Evolutionary conservation across 208 protist genomes (phyloP).

Genomic region (Trypanosoma scelopori): DNA sequence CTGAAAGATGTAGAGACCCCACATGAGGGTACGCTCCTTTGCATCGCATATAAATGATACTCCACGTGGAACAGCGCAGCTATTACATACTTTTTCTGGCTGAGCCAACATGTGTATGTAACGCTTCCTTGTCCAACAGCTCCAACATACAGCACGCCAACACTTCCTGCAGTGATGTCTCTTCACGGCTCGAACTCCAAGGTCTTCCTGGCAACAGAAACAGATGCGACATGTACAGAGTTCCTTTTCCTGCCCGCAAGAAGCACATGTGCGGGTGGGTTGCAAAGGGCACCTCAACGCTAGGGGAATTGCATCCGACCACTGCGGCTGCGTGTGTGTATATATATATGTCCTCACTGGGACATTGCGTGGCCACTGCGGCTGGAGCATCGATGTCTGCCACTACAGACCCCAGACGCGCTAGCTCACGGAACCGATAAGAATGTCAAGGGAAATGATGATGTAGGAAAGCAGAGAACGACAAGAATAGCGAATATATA

Average conservation of each 20-base stretch:
- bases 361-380: constrained; percentile 15
- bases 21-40: constrained; percentile 40
- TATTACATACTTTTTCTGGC: constrained; percentile 52
- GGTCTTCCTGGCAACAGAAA: constrained; percentile 30
- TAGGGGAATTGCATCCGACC: constrained; percentile 32
- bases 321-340: constrained; percentile 40
- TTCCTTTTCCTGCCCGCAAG: constrained; percentile 46
- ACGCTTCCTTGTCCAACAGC: constrained; percentile 49
- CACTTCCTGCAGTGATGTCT: constrained; percentile 82
- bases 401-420: neutral
- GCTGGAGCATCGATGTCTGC: constrained; percentile 1
- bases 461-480: no score
- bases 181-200: constrained; percentile 28
- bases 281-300: constrained; percentile 35
- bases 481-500: no score
- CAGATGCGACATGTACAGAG: constrained; percentile 55
- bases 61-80: constrained; percentile 58
- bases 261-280: constrained; percentile 37
- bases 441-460: neutral
- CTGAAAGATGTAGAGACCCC: constrained; percentile 71
- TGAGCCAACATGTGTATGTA: constrained; percentile 54
- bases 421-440: no score
- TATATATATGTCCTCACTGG: constrained; percentile 13
- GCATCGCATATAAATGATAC: constrained; percentile 41
- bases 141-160: constrained; percentile 52